Base-by-base conservation (phyloP, 257 asterid genomes). In the Paulownia fortunei region DNA sequence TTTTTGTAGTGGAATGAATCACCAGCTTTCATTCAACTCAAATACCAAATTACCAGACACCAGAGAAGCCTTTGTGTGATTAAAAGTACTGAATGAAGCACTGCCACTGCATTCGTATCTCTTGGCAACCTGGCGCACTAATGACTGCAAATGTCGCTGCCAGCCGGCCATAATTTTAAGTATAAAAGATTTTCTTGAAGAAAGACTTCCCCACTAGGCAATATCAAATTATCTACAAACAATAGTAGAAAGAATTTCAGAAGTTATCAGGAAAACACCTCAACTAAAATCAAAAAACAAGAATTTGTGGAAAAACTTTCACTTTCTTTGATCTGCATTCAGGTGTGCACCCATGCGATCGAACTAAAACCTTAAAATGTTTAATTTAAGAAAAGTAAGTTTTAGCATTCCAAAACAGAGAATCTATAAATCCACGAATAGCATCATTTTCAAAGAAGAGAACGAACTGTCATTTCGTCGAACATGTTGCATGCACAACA, bases 131-230 rank as follows among this genome's bases (percentile, higher is more conserved):
- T 87, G 96, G 79, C 83, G 90, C 79, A 84, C 76, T 15, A 92
- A 67, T 55, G 91, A 84, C 81, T 84, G 97, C 83, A 94, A 63
- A 86, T 87, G 88, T 54, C 90, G 84, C 78, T 86, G 91, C 98
- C 98, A 92, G 69, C 88, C 91, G 82, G 74, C 90, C 98, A 94
- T 94, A 15, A 64, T 63, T 78, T 21, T 74, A 64, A 69, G 42
- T 61, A 8, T 51, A 39, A 26, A 21, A 67, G 69, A 67, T 44
- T 13, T 27, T 65, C 78, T 72, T 8, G 54, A 59, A 34, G 44
- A 69, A 47, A 26, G 42, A 10, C 72, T 81, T 42, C 81, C 51
- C 70, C 19, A 52, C 34, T 24, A 4, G 5, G 56, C 70, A 46
- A 49, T 16, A 44, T 41, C 39, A 49, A 76, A 76, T 41, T 41